These are phyloP conservation scores for Crithidia fasciculata DNA, from an alignment of 208 protist genomes.

Conservation along the genomic window DNA sequence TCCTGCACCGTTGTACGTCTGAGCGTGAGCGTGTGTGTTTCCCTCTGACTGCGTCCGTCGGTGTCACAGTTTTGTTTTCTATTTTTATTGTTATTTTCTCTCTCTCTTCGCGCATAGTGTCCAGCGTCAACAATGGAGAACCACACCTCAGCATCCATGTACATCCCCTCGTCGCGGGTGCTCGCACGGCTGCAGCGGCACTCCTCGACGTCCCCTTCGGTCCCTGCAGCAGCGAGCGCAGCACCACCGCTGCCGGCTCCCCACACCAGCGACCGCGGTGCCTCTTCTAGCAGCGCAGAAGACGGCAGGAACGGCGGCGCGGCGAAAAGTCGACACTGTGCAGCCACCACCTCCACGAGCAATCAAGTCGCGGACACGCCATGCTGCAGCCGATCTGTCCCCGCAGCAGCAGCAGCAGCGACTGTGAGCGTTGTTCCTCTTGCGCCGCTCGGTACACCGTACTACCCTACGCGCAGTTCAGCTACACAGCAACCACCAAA, in stretches of 20 bases:
- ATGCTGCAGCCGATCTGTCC: not conserved
- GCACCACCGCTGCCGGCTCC: too few relatives aligned
- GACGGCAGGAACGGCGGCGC: not conserved
- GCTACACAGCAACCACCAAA: too few relatives aligned
- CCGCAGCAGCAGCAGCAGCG: not conserved
- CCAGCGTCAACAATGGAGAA: slow-evolving; percentile 32
- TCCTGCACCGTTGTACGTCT: too few relatives aligned
- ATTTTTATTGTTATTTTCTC: slow-evolving; percentile 19
- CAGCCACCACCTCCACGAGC: too few relatives aligned
- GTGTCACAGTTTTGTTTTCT: slow-evolving; percentile 12
- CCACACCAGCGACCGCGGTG: too few relatives aligned
- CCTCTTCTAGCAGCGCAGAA: too few relatives aligned
- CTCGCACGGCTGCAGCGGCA: slow-evolving; percentile 33
- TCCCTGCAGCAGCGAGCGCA: not conserved
- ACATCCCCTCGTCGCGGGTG: slow-evolving; percentile 37
- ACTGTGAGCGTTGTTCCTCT: too few relatives aligned
- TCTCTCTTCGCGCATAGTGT: not conserved
- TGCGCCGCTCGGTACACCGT: not conserved
- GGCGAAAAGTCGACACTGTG: not conserved
- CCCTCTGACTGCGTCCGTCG: too few relatives aligned
- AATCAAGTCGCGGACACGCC: too few relatives aligned
- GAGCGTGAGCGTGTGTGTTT: too few relatives aligned
- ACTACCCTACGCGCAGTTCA: slow-evolving; percentile 1
- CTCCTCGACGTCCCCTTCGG: not conserved
- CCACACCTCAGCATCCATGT: slow-evolving; percentile 42